Percentiles rank a stretch among this genome's conserved stretches.
phyloP scores from a whole-genome alignment of 2,329 filamentous ascomycete species.

The Colletotrichum navitas region DNA sequence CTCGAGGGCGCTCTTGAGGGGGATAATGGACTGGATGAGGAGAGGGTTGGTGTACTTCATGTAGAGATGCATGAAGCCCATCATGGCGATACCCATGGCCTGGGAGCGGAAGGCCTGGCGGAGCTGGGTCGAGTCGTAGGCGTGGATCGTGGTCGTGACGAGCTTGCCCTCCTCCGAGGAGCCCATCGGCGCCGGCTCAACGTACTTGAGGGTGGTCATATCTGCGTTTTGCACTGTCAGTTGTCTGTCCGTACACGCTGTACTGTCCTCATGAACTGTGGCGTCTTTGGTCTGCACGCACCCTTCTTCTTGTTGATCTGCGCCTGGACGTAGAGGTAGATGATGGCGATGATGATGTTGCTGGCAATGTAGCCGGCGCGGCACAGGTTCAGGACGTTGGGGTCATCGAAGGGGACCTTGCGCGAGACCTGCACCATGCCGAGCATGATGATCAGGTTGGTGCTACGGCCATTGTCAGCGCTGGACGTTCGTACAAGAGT shows the following conservation, averaged over 20 bases:
- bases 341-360: conserved; percentile 83
- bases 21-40: conserved; percentile 98
- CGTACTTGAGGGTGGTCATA: conserved; percentile 97
- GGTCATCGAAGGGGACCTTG: conserved; percentile 94
- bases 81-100: conserved; percentile 97
- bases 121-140: conserved; percentile 91
- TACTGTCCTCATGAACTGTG: background rate
- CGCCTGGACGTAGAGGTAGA: conserved; percentile 88
- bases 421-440: conserved; percentile 99
- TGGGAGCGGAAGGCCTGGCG: conserved; percentile 88
- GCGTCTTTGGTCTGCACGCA: conserved; percentile 54
- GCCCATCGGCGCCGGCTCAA: conserved; percentile 94
- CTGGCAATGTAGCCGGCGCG: conserved; percentile 68
- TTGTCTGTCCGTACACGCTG: conserved; percentile 12
- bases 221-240: conserved; percentile 66
- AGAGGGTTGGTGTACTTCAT: conserved; percentile 99
- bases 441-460: conserved; percentile 94
- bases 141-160: conserved; percentile 94
- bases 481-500: background rate
- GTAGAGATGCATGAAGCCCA: conserved; percentile 98
- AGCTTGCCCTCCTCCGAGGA: conserved; percentile 95
- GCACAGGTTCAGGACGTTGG: conserved; percentile 67
- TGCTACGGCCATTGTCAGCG: conserved; percentile 65
- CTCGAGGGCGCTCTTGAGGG: conserved; percentile 95
- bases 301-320: conserved; percentile 98